phyloP scores from a whole-genome alignment of 2,329 filamentous ascomycete genomes.

The Venturia aucupariae region DNA sequence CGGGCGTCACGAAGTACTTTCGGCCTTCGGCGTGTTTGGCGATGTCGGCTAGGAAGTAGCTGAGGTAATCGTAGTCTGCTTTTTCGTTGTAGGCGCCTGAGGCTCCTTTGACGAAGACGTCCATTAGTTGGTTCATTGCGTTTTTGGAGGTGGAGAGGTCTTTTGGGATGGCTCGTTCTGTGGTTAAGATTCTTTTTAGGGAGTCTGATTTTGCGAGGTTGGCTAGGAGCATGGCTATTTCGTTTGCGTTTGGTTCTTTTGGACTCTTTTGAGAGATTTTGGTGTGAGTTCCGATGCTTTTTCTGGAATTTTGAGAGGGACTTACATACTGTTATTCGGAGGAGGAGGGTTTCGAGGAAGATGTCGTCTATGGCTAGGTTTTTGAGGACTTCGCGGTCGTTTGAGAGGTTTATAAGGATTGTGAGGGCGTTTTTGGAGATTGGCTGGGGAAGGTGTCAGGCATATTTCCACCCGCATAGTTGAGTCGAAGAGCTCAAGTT shows the following conservation, averaged over 20 bases:
- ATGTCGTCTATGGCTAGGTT: slow-evolving; percentile 66
- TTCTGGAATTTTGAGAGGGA: slow-evolving; percentile 21
- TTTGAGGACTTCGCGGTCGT: slow-evolving; percentile 66
- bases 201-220: slow-evolving; percentile 78
- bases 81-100: slow-evolving; percentile 73
- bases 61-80: slow-evolving; percentile 84
- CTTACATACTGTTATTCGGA: slow-evolving; percentile 64
- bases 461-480: too few relatives aligned
- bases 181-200: slow-evolving; percentile 57
- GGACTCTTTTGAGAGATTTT: slow-evolving; percentile 41
- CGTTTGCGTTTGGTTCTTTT: slow-evolving; percentile 72
- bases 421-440: slow-evolving; percentile 90
- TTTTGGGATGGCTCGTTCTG: slow-evolving; percentile 60
- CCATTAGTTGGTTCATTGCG: slow-evolving; percentile 83
- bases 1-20: slow-evolving; percentile 62
- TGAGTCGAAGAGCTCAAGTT: too few relatives aligned
- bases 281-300: neutral
- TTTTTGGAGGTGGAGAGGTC: slow-evolving; percentile 53
- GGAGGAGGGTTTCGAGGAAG: slow-evolving; percentile 67
- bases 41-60: slow-evolving; percentile 89
- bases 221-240: slow-evolving; percentile 83
- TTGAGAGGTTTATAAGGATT: slow-evolving; percentile 79
- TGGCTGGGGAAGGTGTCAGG: too few relatives aligned
- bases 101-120: slow-evolving; percentile 90
- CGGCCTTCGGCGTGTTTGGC: slow-evolving; percentile 68